Evolutionary conservation across 148 eudicot genomes (phyloP).

Genomic region (Silene conica): DNA sequence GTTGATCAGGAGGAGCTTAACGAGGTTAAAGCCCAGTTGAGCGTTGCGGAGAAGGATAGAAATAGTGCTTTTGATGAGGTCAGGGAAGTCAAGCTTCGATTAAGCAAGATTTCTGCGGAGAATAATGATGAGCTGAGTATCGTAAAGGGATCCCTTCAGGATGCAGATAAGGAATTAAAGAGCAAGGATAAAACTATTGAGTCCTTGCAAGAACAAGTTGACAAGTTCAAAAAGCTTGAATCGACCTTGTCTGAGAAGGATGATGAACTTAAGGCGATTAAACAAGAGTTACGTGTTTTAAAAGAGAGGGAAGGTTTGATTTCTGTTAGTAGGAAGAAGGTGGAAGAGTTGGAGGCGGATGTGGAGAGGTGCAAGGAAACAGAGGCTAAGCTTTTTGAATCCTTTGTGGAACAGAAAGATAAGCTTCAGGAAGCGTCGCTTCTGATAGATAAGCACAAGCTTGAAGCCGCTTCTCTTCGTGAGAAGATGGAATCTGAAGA

Average conservation of each 20-base stretch:
- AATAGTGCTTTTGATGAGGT: constrained; percentile 28
- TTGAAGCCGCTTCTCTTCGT: constrained; percentile 35
- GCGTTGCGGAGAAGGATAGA: constrained; percentile 35
- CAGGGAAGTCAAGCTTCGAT: constrained; percentile 32
- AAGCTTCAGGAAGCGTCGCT: constrained; percentile 45
- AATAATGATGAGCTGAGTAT: constrained; percentile 29
- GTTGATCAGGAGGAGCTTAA: constrained; percentile 43
- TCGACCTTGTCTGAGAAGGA: constrained; percentile 30
- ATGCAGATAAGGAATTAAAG: constrained; percentile 29
- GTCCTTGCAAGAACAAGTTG: constrained; percentile 39
- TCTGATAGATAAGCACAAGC: constrained; percentile 49
- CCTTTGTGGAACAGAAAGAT: constrained; percentile 32
- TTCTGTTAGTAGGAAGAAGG: constrained; percentile 31
- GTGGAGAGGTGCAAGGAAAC: constrained; percentile 39
- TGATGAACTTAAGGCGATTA: constrained; percentile 22
- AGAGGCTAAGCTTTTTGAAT: constrained; percentile 35
- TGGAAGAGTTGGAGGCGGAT: constrained; percentile 52
- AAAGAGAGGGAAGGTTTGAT: constrained; percentile 24
- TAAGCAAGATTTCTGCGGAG: constrained; percentile 15
- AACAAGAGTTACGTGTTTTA: constrained; percentile 28
- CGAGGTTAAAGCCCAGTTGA: constrained; percentile 36
- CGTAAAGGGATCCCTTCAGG: constrained; percentile 28
- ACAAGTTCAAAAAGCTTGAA: constrained; percentile 39
- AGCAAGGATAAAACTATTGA: constrained; percentile 39
- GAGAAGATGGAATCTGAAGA: constrained; percentile 29